Percentiles rank a stretch among this genome's conserved stretches.
These are phyloP conservation scores for Sphaerulina vaccinii DNA, from an alignment of 2,329 filamentous ascomycete species.

Conservation along the genomic window DNA sequence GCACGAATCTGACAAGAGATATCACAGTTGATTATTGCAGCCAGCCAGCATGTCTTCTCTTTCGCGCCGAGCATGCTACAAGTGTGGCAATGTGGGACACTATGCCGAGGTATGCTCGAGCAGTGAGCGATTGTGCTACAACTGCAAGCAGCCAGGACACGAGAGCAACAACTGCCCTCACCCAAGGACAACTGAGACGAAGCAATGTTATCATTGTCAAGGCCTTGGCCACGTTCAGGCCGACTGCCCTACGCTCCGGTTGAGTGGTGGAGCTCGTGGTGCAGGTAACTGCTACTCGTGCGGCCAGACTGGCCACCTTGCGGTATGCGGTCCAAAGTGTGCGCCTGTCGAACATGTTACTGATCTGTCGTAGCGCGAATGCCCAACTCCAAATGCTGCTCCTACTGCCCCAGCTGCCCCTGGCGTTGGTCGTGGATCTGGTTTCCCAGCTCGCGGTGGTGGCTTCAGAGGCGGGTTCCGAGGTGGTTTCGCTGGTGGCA, in stretches of 20 bases:
- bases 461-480: conserved; percentile 62
- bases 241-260: conserved; percentile 92
- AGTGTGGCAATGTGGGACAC: conserved; percentile 54
- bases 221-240: conserved; percentile 97
- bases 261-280: conserved; percentile 71
- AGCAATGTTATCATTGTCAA: conserved; percentile 99
- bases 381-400: conserved; percentile 70
- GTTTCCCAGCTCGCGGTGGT: conserved; percentile 64
- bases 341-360: neutral
- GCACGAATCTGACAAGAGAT: conserved; percentile 17
- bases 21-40: conserved; percentile 19
- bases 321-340: conserved; percentile 56
- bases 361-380: conserved; percentile 63
- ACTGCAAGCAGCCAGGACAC: conserved; percentile 96
- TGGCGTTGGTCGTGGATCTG: conserved; percentile 62
- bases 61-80: conserved; percentile 55
- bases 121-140: conserved; percentile 98
- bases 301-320: conserved; percentile 87
- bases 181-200: conserved; percentile 93
- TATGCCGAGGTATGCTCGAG: conserved; percentile 91
- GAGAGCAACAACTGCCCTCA: conserved; percentile 97
- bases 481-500: conserved; percentile 71
- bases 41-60: conserved; percentile 51
- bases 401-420: conserved; percentile 49
- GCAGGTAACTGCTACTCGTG: conserved; percentile 96